These are phyloP conservation scores for Vitis rupestris DNA, from an alignment of 164 flowering plant species.

Conservation along the genomic window DNA sequence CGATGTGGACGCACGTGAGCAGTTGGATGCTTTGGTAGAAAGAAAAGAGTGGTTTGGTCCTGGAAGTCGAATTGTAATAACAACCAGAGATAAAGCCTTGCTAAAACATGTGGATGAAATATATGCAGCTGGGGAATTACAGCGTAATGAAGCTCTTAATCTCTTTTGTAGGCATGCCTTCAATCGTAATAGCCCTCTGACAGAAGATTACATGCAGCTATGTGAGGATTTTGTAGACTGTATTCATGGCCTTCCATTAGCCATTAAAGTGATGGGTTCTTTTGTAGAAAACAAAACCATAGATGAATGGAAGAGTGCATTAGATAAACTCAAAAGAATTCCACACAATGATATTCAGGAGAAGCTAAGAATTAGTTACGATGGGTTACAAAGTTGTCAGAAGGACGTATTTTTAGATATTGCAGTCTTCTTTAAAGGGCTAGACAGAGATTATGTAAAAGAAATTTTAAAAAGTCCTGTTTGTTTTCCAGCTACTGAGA, in stretches of 20 bases:
- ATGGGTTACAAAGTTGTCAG: slow-evolving; percentile 3
- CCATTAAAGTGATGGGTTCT: slow-evolving; percentile 15
- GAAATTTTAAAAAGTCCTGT: slow-evolving; percentile 9
- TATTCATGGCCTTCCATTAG: slow-evolving; percentile 12
- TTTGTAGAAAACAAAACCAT: slow-evolving; percentile 1
- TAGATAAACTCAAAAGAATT: slow-evolving; percentile 5
- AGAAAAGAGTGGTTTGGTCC: background rate
- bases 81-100: slow-evolving; percentile 3
- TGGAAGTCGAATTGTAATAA: slow-evolving; percentile 3
- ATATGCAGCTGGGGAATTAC: background rate
- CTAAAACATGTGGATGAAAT: background rate
- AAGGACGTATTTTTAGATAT: slow-evolving; percentile 27
- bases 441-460: background rate
- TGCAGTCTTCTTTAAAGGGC: slow-evolving; percentile 27
- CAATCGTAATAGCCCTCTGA: background rate
- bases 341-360: slow-evolving; percentile 1
- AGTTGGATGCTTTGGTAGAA: background rate
- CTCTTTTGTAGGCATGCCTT: slow-evolving; percentile 5
- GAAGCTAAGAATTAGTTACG: slow-evolving; percentile 18
- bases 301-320: slow-evolving; percentile 11
- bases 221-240: background rate
- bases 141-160: slow-evolving; percentile 1
- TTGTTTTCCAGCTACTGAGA: slow-evolving; percentile 3
- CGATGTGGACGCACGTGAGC: slow-evolving; percentile 8
- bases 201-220: background rate